Percentiles rank a stretch among this genome's conserved stretches.
Conservation (phyloP, 164 flowering plant species). For the Pachysandra terminalis region DNA sequence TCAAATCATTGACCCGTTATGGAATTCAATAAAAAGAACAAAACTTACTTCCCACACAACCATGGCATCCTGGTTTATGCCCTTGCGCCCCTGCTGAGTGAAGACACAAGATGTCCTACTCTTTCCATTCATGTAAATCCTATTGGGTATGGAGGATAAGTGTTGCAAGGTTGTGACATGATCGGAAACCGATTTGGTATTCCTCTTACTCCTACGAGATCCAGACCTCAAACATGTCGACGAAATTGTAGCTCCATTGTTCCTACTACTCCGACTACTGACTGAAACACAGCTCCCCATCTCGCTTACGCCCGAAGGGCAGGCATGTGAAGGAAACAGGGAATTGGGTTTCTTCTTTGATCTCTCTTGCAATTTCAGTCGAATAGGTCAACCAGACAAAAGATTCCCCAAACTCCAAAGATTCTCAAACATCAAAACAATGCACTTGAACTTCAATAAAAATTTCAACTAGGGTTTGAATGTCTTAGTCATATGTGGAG, state of each 20-base stretch:
- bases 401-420: conserved; percentile 23
- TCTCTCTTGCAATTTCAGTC: conserved; percentile 16
- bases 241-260: conserved; percentile 33
- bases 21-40: not conserved
- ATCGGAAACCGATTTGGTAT: conserved; percentile 46
- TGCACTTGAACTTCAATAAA: conserved; percentile 13
- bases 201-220: conserved; percentile 36
- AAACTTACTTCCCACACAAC: conserved; percentile 85
- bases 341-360: conserved; percentile 18
- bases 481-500: conserved; percentile 37
- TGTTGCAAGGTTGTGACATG: conserved; percentile 51
- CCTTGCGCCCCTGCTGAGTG: conserved; percentile 94
- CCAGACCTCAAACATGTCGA: conserved; percentile 35
- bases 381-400: conserved; percentile 25
- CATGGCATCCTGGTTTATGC: conserved; percentile 97
- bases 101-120: conserved; percentile 73
- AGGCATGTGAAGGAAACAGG: conserved; percentile 22
- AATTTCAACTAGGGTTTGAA: conserved; percentile 11
- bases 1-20: not conserved
- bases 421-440: conserved; percentile 24
- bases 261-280: conserved; percentile 31
- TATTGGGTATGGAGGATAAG: conserved; percentile 59
- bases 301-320: conserved; percentile 25
- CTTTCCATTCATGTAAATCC: conserved; percentile 72
- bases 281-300: conserved; percentile 83